Evolutionary conservation across 257 asterid species (phyloP).

Genomic region (Salvia miltiorrhiza): DNA sequence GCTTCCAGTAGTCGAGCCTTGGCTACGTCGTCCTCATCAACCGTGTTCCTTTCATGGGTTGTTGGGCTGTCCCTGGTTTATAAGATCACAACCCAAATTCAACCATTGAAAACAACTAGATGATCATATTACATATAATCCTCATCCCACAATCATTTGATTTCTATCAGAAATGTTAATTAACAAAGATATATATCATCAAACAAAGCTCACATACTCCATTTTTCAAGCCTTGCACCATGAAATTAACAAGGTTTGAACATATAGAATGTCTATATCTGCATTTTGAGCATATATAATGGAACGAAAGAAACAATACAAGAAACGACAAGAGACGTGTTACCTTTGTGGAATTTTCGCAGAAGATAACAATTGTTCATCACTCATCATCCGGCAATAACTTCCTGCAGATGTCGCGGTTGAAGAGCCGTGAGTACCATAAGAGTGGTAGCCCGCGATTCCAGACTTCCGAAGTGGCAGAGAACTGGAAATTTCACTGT

Average conservation of each 20-base stretch:
- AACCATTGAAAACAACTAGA: neutral
- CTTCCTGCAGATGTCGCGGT: constrained; percentile 20
- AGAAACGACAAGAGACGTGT: neutral
- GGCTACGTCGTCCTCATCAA: constrained; percentile 33
- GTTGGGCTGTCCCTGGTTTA: constrained; percentile 28
- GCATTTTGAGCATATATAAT: neutral
- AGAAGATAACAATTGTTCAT: constrained; percentile 25
- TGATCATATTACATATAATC: too few relatives aligned
- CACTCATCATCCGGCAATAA: constrained; percentile 22
- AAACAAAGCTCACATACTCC: neutral
- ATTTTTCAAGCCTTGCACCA: neutral
- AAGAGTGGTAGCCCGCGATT: neutral
- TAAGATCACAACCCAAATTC: constrained; percentile 6
- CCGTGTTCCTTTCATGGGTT: constrained; percentile 12
- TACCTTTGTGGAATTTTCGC: constrained; percentile 41
- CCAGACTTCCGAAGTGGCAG: constrained; percentile 20
- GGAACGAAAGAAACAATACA: neutral
- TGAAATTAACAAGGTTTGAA: neutral
- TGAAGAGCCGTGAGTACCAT: constrained; percentile 10
- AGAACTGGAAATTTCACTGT: constrained; percentile 17
- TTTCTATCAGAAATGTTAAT: too few relatives aligned
- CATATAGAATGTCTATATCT: neutral
- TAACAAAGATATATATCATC: neutral
- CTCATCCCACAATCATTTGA: too few relatives aligned
- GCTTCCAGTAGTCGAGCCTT: constrained; percentile 73